Conservation (phyloP, 495 filamentous ascomycete genomes). For the Hypoxylon subgilvum region DNA sequence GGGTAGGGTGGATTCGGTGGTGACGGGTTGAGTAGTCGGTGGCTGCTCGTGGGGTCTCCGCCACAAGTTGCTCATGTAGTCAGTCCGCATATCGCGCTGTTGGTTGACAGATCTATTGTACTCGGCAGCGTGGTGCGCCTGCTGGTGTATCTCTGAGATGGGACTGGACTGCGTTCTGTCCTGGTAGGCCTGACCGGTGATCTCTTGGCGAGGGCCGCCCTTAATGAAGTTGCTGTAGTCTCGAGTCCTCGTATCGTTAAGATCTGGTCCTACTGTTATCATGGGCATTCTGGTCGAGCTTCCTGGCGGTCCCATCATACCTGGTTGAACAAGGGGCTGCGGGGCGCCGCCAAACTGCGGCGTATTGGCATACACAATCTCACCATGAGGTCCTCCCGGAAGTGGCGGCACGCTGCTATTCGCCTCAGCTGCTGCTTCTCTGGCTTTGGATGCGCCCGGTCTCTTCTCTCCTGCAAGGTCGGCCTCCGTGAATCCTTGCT, state of each 20-base stretch:
- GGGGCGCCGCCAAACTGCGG: conserved; percentile 64
- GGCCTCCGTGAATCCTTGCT: conserved; percentile 98
- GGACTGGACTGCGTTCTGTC: conserved; percentile 82
- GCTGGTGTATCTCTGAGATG: conserved; percentile 82
- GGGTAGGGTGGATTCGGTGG: conserved; percentile 51
- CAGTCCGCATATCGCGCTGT: conserved; percentile 73
- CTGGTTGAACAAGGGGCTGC: conserved; percentile 72
- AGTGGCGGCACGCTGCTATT: conserved; percentile 54
- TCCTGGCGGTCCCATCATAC: conserved; percentile 68
- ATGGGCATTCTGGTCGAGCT: conserved; percentile 77
- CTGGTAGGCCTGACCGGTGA: conserved; percentile 86
- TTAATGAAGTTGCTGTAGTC: conserved; percentile 86
- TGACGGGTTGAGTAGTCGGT: conserved; percentile 56
- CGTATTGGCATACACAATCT: conserved; percentile 83
- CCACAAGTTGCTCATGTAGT: conserved; percentile 80
- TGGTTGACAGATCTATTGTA: conserved; percentile 82
- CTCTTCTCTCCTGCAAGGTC: conserved; percentile 96
- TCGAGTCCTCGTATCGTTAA: conserved; percentile 76
- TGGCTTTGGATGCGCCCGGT: conserved; percentile 85
- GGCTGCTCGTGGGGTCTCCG: conserved; percentile 77
- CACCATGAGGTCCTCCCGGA: conserved; percentile 67
- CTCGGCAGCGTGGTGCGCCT: conserved; percentile 86
- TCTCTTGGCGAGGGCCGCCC: conserved; percentile 76
- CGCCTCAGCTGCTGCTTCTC: conserved; percentile 75
- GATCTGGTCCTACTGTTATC: conserved; percentile 78